These are phyloP conservation scores for Trichophyton simii DNA, from an alignment of 2,329 filamentous ascomycete genomes.

Conservation along the genomic window DNA sequence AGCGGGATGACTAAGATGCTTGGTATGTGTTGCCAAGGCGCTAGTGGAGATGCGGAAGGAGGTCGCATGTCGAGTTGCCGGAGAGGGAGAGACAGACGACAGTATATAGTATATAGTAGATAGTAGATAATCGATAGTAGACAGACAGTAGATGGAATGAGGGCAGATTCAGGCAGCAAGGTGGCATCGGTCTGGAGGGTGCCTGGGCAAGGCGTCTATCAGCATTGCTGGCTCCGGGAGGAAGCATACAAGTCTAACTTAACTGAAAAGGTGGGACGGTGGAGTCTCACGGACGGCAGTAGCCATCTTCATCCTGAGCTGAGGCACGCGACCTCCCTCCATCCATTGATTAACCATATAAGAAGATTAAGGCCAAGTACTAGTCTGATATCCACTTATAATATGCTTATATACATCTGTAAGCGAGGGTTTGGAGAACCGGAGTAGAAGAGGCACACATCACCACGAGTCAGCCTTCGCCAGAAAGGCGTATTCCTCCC, in stretches of 20 bases:
- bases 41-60: not conserved
- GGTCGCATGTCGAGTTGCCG: not conserved
- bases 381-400: not conserved
- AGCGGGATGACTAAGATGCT: not conserved
- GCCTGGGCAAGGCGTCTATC: too few species aligned
- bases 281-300: not conserved
- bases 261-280: not conserved
- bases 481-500: constrained; percentile 12
- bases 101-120: too few species aligned
- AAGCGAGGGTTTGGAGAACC: not conserved
- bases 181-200: too few species aligned
- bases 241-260: not conserved
- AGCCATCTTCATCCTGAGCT: not conserved
- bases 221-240: not conserved
- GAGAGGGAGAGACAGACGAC: not conserved
- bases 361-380: too few species aligned
- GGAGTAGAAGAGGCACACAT: not conserved
- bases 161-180: too few species aligned
- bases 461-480: constrained; percentile 12
- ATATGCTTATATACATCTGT: not conserved
- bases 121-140: not conserved
- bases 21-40: not conserved
- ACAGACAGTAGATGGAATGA: not conserved
- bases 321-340: not conserved
- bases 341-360: not conserved